Evolutionary conservation across 208 protist genomes (phyloP).

Genomic region (Cochliopodium minus): DNA sequence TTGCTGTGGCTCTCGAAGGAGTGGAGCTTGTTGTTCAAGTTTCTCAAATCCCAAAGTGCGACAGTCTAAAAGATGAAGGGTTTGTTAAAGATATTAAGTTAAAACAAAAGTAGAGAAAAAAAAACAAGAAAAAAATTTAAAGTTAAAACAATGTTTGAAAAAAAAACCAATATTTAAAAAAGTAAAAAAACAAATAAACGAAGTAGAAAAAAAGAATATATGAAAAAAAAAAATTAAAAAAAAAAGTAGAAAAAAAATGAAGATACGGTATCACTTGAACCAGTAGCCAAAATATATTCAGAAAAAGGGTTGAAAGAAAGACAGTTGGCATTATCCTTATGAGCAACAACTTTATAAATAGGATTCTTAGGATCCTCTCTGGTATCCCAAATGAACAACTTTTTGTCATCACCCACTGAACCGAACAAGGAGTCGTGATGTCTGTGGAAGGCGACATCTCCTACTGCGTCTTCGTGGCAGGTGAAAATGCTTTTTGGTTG

Average conservation of each 20-base stretch:
- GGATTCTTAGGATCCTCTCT: slow-evolving; percentile 16
- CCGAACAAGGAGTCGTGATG: slow-evolving; percentile 59
- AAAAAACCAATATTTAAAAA: too few relatives aligned
- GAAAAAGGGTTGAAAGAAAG: slow-evolving; percentile 63
- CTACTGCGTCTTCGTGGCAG: slow-evolving; percentile 43
- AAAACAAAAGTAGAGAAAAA: too few relatives aligned
- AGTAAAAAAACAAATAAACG: too few relatives aligned
- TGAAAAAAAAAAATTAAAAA: too few relatives aligned
- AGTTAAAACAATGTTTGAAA: neutral
- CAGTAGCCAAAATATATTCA: slow-evolving; percentile 55
- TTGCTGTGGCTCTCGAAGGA: slow-evolving; percentile 37
- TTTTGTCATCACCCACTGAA: slow-evolving; percentile 75
- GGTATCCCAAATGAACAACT: slow-evolving; percentile 63
- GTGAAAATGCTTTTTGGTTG: slow-evolving; percentile 22
- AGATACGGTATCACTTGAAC: slow-evolving; percentile 47
- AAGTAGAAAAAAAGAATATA: too few relatives aligned
- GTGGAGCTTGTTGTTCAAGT: slow-evolving; percentile 50
- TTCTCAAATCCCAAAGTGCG: slow-evolving; percentile 62
- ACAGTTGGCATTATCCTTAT: slow-evolving; percentile 52
- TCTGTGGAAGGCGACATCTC: slow-evolving; percentile 76
- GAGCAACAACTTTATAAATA: slow-evolving; percentile 24
- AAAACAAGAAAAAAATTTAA: neutral
- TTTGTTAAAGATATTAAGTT: neutral
- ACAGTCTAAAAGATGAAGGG: slow-evolving; percentile 34
- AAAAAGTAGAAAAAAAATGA: too few relatives aligned